Evolutionary conservation across 1,139 yeast species (phyloP), one percentile per base, ranked within the genome.

Genomic region (Kodamaea anthophila): DNA sequence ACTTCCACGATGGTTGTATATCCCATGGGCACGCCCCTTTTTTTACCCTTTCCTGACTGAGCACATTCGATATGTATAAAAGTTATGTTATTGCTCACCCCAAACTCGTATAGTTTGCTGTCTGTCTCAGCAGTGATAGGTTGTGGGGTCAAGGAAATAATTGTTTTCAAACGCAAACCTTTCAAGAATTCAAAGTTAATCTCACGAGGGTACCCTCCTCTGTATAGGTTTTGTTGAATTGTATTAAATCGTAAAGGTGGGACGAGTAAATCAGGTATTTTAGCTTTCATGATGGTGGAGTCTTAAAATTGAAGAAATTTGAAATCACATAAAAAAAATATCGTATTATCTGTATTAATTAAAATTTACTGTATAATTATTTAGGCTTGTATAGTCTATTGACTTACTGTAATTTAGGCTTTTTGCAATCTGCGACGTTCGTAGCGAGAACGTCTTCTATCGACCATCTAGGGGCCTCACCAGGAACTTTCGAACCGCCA

Each of bases 141-240:
- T 13, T 73, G 71, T 2, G 96, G 94, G 0, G 94, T 82, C 34
- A 91, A 53, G 3, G 94, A 80, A 8, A 91, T 64, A 30, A 91
- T 78, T 7, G 91, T 82, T 46, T 69, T 77, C 32, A 91, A 63
- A 24, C 70, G 60, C 21, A 87, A 64, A 18, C 86, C 67, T 40
- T 69, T 61, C n/a, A 91, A 60, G 47, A 81, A 91, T n/a, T 77
- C 68, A 36, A 72, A 66, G 49, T 86, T 87, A 35, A 79, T 70
- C 30, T 75, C 74, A 32, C 93, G 69, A 1, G 97, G 97, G 45
- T 83, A 84, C 1, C 94, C 81, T 1, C 97, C 97, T 29, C 97
- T 62, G 47, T 77, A 83, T 4, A 88, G 60, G 32, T 71, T 65
- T 2, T 83, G 75, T 44, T 82, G 84, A 1, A 87, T 76, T 5